Evolutionary conservation across 768 basidiomycete species (phyloP).

Genomic region (Suillus luteus): DNA sequence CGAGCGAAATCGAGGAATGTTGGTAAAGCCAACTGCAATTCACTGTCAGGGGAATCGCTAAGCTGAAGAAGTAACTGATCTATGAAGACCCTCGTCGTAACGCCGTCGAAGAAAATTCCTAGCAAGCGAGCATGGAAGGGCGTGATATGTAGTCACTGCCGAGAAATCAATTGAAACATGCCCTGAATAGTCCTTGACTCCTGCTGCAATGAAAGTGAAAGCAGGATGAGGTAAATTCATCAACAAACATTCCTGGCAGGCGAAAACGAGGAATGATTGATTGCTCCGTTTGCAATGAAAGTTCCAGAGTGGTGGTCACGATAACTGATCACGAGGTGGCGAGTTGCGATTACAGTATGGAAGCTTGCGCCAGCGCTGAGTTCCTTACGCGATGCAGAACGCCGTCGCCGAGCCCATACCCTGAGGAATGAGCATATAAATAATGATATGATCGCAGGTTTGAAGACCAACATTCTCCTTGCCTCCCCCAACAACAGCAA

Average conservation of each 20-base stretch:
- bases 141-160: too few relatives aligned
- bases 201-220: too few relatives aligned
- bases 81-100: not conserved
- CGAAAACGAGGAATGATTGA: not conserved
- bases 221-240: not conserved
- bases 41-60: not conserved
- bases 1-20: not conserved
- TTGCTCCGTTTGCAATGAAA: not conserved
- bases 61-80: not conserved
- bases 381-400: not conserved
- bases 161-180: too few relatives aligned
- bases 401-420: not conserved
- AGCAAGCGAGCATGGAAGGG: not conserved
- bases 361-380: not conserved
- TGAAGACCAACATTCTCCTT: not conserved
- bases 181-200: too few relatives aligned
- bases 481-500: not conserved
- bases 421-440: not conserved
- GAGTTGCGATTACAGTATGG: not conserved
- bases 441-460: not conserved
- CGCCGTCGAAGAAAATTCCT: not conserved
- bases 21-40: not conserved
- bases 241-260: not conserved
- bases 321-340: not conserved
- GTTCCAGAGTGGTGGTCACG: not conserved